Conservation (phyloP, 768 basidiomycete genomes). For the Sporobolomyces roseus region DNA sequence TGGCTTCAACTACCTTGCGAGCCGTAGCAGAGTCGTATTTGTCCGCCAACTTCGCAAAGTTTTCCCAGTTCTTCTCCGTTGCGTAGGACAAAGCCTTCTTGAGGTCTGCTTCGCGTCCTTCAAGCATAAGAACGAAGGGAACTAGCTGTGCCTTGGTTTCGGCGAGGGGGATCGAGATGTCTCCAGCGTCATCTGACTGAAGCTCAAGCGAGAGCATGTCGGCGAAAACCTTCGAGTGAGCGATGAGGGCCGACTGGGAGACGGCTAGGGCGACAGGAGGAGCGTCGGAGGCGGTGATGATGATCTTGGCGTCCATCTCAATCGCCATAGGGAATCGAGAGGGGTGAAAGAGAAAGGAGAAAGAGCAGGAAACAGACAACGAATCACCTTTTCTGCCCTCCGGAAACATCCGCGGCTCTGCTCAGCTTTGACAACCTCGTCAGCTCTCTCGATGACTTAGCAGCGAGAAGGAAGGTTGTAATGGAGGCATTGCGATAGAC, state of each 20-base stretch:
- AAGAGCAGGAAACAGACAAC: too few relatives aligned
- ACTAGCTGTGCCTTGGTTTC: neutral
- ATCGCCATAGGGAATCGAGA: too few relatives aligned
- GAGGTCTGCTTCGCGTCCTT: neutral
- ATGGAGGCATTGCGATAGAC: too few relatives aligned
- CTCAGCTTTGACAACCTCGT: too few relatives aligned
- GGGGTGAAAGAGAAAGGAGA: too few relatives aligned
- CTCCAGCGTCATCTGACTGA: neutral
- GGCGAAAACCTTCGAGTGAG: slow-evolving; percentile 2
- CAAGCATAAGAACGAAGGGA: neutral
- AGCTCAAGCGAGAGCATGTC: neutral
- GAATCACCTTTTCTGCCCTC: too few relatives aligned
- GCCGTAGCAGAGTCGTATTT: neutral
- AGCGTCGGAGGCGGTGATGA: neutral
- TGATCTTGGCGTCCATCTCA: neutral
- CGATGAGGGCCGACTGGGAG: slow-evolving; percentile 1
- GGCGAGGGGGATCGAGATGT: neutral
- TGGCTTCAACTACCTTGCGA: neutral
- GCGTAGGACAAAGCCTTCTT: neutral
- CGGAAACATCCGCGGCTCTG: too few relatives aligned
- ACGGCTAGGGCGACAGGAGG: neutral
- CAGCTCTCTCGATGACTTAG: too few relatives aligned
- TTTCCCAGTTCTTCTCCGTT: neutral
- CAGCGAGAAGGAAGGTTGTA: too few relatives aligned
- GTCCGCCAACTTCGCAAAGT: slow-evolving; percentile 3